Evolutionary conservation across 805 yeast genomes (phyloP), one percentile per base, ranked within the genome.

Genomic region (Nakazawaea ambrosiae): DNA sequence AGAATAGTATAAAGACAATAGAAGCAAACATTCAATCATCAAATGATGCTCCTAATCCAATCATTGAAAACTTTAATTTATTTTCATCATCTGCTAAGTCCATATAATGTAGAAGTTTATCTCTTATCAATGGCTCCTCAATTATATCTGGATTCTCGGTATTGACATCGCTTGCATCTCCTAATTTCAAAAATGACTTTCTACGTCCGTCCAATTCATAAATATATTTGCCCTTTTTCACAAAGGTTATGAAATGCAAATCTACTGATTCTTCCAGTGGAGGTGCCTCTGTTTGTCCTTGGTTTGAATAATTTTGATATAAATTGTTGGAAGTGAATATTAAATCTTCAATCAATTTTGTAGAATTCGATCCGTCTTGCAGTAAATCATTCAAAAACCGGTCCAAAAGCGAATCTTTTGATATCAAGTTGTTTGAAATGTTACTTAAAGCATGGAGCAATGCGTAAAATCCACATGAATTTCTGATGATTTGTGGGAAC

Each of bases 381-480:
- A 28, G 7, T 44, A 34, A 15, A 10, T 33, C 31, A 2, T 14
- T 18, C 9, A 16, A 20, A 31, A 61, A 58, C 4, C 48, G 43
- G 20, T 48, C 35, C 5, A 55, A 20, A 18, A 48, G 45, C 3
- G 63, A 55, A 36, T 66, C 62, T 7, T 59, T 49, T 14, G 72
- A 58, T 7, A 72, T 56, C 23, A 72, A 55, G 18, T 69, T 73
- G 4, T 49, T 41, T 1, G 78, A 72, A 33, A 74, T 47, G 46
- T 74, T 74, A 23, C 65, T 46, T 26, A 73, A 49, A 1, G 63
- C 45, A 49, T 90, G 97, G 17, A 90, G 61, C 32, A 92, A 56
- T 0, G 96, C 97, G 58, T 83, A 86, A 23, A 94, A 70, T 4
- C 98, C 98, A 62, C 98, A 90, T 0, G 95, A 94, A 54, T 90